Base-by-base conservation (phyloP, 2,329 filamentous ascomycete species). In the Phoma sp. region DNA sequence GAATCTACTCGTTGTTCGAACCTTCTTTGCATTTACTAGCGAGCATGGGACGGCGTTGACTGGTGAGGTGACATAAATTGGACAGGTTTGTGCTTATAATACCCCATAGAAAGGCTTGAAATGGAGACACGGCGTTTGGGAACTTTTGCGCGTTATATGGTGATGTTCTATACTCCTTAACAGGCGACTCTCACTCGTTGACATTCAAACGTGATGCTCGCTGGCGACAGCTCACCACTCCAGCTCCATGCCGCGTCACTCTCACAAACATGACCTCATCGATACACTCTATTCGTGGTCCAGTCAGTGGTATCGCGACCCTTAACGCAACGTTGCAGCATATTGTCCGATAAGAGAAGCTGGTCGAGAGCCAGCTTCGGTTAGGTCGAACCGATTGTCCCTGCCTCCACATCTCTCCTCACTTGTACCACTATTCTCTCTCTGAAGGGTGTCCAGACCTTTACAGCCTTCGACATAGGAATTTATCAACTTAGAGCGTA, bases 61-160 rank as follows among this genome's bases (percentile, higher is more conserved):
- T 32, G 43, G 19, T 27, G 38, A 32, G 13, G 24, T 31, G 6
- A 29, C 19, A 37, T 41, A 51, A 36, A 51, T 47, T 51, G 52
- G 31, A 38, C 36, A 45, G 47, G 19, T 25, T 55, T 36, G 52
- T 51, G 32, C 25, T 51, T 46, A 55, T n/a, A 55, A 55, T 55
- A 50, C 52, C 52, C 52, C 41, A 46, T 55, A 55, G 52, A 50
- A 46, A 46, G 46, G 47, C 38, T 33, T 40, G 47, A 55, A 55
- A 51, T 55, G 36, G 43, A 43, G 47, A 33, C 24, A 51, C 40
- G 52, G 52, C 47, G 46, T 55, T 51, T 50, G 41, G 41, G 41
- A 47, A 13, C 12, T 17, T 17, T 41, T 15, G 15, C 12, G 43
- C 7, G 10, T 1, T 46, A 31, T 29, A 31, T 19, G 29, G 22